Conservation (phyloP, 306 rosid genomes). For the Dryas octopetala region DNA sequence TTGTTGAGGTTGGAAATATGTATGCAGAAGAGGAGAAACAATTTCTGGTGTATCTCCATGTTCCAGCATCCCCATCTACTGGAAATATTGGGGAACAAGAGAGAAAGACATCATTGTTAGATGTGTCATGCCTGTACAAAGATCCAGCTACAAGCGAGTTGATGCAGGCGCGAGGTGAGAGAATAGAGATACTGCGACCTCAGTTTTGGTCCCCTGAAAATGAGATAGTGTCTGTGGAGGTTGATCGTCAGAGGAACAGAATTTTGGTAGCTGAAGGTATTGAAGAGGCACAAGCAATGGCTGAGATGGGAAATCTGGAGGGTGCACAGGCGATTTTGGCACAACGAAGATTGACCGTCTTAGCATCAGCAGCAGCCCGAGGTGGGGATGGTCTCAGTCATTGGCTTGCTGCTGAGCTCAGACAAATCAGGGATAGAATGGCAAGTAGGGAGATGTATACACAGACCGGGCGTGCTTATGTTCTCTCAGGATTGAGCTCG, state of each 20-base stretch:
- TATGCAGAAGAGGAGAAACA: conserved; percentile 34
- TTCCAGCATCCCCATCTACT: conserved; percentile 6
- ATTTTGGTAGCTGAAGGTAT: conserved; percentile 8
- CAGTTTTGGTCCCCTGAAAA: conserved; percentile 13
- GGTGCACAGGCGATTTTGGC: conserved; percentile 17
- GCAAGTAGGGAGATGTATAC: conserved; percentile 1
- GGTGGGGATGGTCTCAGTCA: conserved; percentile 8
- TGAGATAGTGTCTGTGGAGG: conserved; percentile 8
- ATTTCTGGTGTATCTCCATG: conserved; percentile 25
- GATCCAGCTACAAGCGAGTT: conserved; percentile 12
- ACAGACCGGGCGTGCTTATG: neutral
- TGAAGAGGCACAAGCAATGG: conserved; percentile 11
- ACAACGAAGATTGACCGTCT: neutral
- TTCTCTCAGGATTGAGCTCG: conserved; percentile 1
- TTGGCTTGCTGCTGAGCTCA: conserved; percentile 20
- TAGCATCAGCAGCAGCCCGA: conserved; percentile 12
- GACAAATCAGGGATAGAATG: conserved; percentile 10
- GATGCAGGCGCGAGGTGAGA: conserved; percentile 6
- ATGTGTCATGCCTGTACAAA: conserved; percentile 11
- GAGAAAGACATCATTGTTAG: conserved; percentile 4
- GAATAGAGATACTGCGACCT: neutral
- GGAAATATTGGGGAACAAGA: neutral
- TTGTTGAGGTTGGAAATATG: conserved; percentile 21
- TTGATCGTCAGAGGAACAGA: conserved; percentile 19
- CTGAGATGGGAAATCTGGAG: conserved; percentile 9